A percentile compares a stretch with the other conserved stretches of the same genome.
Evolutionary conservation across 345 rosid genomes (phyloP).

Genomic region (Populus simonii): DNA sequence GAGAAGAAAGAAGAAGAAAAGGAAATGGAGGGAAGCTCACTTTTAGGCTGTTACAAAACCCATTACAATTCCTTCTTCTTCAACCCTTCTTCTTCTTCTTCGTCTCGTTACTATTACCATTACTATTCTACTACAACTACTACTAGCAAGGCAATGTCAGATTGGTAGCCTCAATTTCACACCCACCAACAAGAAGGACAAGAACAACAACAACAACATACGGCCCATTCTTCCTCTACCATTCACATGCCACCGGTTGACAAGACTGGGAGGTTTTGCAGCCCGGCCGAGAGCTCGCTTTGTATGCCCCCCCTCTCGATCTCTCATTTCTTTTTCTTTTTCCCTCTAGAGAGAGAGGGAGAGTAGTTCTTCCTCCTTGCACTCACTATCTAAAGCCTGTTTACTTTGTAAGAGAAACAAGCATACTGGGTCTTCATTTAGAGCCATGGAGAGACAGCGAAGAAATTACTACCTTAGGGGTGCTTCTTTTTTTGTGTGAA

Average conservation of each 20-base stretch:
- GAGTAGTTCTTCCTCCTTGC: too few species aligned
- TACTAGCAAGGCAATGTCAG: background rate
- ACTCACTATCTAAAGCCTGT: too few species aligned
- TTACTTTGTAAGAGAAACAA: too few species aligned
- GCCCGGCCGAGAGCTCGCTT: slow-evolving; percentile 94
- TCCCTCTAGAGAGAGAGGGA: background rate
- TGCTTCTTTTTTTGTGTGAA: too few species aligned
- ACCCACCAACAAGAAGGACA: background rate
- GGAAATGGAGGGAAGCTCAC: slow-evolving; percentile 51
- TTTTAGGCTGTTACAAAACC: slow-evolving; percentile 26
- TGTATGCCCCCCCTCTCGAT: slow-evolving; percentile 38
- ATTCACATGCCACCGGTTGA: slow-evolving; percentile 74
- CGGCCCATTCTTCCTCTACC: slow-evolving; percentile 16
- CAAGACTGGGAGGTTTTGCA: slow-evolving; percentile 87
- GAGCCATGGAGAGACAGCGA: too few species aligned
- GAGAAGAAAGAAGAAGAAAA: background rate
- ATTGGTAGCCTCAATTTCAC: background rate
- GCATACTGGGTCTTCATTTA: too few species aligned
- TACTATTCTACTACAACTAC: background rate
- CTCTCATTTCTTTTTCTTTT: background rate
- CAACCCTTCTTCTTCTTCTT: background rate
- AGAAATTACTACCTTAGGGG: too few species aligned
- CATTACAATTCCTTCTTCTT: background rate
- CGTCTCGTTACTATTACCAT: background rate
- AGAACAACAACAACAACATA: background rate